Evolutionary conservation across 164 flowering plant species (phyloP).

Genomic region (Vitis rupestris): DNA sequence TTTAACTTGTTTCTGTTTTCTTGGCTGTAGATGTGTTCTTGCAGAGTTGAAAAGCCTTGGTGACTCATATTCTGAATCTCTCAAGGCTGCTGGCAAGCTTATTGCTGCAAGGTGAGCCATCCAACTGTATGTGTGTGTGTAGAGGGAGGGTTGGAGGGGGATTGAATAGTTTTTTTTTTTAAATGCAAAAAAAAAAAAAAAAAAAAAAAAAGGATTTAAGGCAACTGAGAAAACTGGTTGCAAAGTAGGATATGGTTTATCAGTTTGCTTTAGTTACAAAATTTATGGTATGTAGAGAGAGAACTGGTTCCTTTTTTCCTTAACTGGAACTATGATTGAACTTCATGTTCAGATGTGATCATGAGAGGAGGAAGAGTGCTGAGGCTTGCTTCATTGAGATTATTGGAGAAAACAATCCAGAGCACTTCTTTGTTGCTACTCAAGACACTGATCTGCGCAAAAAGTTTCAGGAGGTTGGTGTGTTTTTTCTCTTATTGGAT

Average conservation of each 20-base stretch:
- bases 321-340: background rate
- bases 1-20: background rate
- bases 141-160: no score
- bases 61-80: slow-evolving; percentile 38
- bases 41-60: slow-evolving; percentile 74
- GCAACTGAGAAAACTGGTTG: no score
- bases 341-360: slow-evolving; percentile 67
- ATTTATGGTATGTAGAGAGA: no score
- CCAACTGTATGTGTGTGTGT: no score
- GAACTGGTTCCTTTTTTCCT: background rate
- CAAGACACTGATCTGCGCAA: slow-evolving; percentile 71
- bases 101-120: slow-evolving; percentile 53
- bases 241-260: no score
- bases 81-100: slow-evolving; percentile 51
- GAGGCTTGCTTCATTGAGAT: slow-evolving; percentile 60
- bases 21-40: slow-evolving; percentile 53
- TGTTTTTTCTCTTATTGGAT: background rate
- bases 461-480: slow-evolving; percentile 60
- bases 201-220: no score
- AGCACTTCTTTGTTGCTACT: slow-evolving; percentile 87
- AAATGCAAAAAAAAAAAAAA: no score
- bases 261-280: no score
- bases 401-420: slow-evolving; percentile 70
- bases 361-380: slow-evolving; percentile 61
- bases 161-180: no score